Percentiles rank a stretch among this genome's conserved stretches.
Conservation (phyloP, 768 basidiomycete genomes). For the Aureoboletus auriporus region DNA sequence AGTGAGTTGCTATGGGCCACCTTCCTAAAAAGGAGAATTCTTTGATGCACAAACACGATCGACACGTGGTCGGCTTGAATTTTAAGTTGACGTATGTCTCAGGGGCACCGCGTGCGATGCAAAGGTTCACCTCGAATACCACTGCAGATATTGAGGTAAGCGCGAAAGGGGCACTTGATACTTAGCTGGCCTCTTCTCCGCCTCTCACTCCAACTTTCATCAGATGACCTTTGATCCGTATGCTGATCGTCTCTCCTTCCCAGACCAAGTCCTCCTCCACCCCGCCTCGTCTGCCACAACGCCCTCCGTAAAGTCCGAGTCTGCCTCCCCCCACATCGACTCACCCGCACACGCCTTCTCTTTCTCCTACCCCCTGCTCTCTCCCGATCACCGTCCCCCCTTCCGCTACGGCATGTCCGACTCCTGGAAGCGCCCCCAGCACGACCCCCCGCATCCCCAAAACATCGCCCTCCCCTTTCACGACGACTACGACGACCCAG, state of each 20-base stretch:
- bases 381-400: slow-evolving; percentile 1
- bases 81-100: neutral
- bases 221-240: slow-evolving; percentile 24
- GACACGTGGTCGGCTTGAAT: slow-evolving; percentile 1
- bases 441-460: neutral
- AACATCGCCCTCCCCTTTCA: slow-evolving; percentile 37
- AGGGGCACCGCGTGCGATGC: no score
- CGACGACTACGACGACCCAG: slow-evolving; percentile 62
- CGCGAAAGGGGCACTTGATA: no score
- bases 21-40: neutral
- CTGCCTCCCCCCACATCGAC: slow-evolving; percentile 14
- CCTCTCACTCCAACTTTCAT: neutral
- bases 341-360: slow-evolving; percentile 20
- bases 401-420: slow-evolving; percentile 30
- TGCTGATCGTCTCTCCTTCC: slow-evolving; percentile 12
- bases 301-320: slow-evolving; percentile 29
- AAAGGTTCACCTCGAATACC: no score
- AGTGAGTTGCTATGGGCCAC: no score
- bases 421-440: slow-evolving; percentile 14
- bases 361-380: slow-evolving; percentile 17
- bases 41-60: slow-evolving; percentile 1
- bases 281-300: slow-evolving; percentile 6
- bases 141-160: no score
- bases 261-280: slow-evolving; percentile 6
- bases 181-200: no score